Evolutionary conservation across 345 rosid species (phyloP), one percentile per base, ranked within the genome.

Genomic region (Pugionium dolabratum): DNA sequence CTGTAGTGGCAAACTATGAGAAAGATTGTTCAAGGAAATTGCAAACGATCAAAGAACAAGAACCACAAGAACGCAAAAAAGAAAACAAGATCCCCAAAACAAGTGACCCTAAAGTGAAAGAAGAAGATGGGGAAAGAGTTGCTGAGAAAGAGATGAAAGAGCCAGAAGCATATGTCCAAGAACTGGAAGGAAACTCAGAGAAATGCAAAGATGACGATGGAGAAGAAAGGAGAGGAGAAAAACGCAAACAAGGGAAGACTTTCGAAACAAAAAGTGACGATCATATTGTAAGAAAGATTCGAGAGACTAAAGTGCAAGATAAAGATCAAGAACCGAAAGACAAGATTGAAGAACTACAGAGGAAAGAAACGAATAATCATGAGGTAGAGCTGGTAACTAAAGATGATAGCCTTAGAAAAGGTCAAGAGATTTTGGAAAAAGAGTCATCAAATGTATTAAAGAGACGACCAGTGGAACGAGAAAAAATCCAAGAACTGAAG

Each of bases 381-480:
- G 65, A 40, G 50, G 60, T 4, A 41, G 34, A 62, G 35, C 28
- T 61, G 54, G 40, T 11, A 8, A 6, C n/a, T 10, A 54, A 60
- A 51, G 46, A 69, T 36, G 61, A 43, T 28, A 51, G 33, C 11
- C 59, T 36, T 36, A 37, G 18, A 36, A 4, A 55, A 39, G 64
- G 51, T 10, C 42, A 39, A 47, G 63, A 62, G 1, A 0, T 25
- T 39, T 9, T 47, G 36, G 51, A 55, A 54, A 71, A 39, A 7
- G 57, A 32, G n/a, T 4, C 43, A 51, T 30, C 56, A 49, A 32
- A 6, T 49, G 30, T 26, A 11, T 49, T 66, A 47, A 63, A 62
- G 43, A 63, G 50, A 39, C 26, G 7, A 31, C 41, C 34, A 70
- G 48, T 61, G 55, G 39, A 54, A 34, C 48, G 52, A 61, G 74